Percentiles rank a stretch among this genome's conserved stretches.
Evolutionary conservation across 2,329 filamentous ascomycete species (phyloP).

Genomic region (Paecilomyces formosus): DNA sequence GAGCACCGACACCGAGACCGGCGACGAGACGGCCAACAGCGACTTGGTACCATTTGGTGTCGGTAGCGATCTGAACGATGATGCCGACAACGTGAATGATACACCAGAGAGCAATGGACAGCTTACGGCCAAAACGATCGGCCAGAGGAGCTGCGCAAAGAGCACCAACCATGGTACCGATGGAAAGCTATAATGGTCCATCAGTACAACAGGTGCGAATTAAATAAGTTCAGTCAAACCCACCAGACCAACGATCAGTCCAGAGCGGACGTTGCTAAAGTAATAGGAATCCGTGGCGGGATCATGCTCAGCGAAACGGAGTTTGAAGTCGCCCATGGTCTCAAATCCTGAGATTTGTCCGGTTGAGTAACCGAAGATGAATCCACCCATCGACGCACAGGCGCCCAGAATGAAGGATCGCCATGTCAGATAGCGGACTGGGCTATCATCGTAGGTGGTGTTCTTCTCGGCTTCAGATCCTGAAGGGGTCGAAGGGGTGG

Average conservation of each 20-base stretch:
- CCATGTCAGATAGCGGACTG: slow-evolving; percentile 36
- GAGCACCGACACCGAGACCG: slow-evolving; percentile 41
- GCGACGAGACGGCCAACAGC: slow-evolving; percentile 41
- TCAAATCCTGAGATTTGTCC: slow-evolving; percentile 41
- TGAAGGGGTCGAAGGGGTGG: slow-evolving; percentile 15
- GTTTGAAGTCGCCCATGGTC: slow-evolving; percentile 38
- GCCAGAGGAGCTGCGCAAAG: slow-evolving; percentile 38
- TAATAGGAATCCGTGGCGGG: slow-evolving; percentile 22
- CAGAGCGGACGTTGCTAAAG: slow-evolving; percentile 39
- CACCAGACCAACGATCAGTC: slow-evolving; percentile 39
- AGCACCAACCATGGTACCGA: slow-evolving; percentile 37
- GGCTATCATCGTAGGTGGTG: slow-evolving; percentile 31
- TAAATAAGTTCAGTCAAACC: slow-evolving; percentile 3
- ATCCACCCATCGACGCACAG: slow-evolving; percentile 41
- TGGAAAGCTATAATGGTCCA: slow-evolving; percentile 28
- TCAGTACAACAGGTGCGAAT: background rate
- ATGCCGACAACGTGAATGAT: slow-evolving; percentile 39
- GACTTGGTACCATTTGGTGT: slow-evolving; percentile 36
- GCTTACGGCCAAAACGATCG: slow-evolving; percentile 38
- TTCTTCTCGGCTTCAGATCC: slow-evolving; percentile 23
- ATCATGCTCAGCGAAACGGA: slow-evolving; percentile 31
- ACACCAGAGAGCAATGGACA: slow-evolving; percentile 39
- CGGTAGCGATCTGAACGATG: slow-evolving; percentile 39
- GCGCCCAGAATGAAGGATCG: slow-evolving; percentile 37
- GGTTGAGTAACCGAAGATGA: slow-evolving; percentile 41